phyloP scores from a whole-genome alignment of 176 grass and related monocot genomes.

The Coix lacrymajobi region DNA sequence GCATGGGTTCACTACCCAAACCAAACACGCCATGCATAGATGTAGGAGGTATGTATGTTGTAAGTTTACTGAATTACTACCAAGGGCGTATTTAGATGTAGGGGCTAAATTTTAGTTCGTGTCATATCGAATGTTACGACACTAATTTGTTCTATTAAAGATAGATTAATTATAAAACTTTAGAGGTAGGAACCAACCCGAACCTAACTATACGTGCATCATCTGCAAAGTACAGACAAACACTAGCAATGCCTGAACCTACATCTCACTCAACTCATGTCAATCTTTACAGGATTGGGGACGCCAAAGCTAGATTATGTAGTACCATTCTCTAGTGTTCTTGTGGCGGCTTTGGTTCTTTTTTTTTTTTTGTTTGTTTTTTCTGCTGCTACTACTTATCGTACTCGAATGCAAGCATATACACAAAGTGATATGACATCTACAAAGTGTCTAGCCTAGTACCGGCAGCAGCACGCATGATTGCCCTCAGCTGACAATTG shows the following conservation, averaged over 20 bases:
- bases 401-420: conserved; percentile 10
- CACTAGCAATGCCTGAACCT: neutral
- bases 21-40: too few relatives aligned
- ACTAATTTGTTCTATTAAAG: too few relatives aligned
- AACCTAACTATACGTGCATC: neutral
- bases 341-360: conserved; percentile 27
- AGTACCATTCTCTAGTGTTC: conserved; percentile 36
- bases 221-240: conserved; percentile 9
- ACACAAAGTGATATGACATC: conserved; percentile 26
- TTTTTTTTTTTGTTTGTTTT: neutral
- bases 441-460: conserved; percentile 18
- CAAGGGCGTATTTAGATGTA: too few relatives aligned
- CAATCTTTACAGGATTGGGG: conserved; percentile 12
- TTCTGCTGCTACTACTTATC: neutral
- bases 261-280: conserved; percentile 20
- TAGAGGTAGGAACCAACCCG: too few relatives aligned
- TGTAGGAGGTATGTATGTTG: too few relatives aligned
- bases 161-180: too few relatives aligned
- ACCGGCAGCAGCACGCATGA: conserved; percentile 24
- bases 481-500: conserved; percentile 16
- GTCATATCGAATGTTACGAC: too few relatives aligned
- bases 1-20: too few relatives aligned
- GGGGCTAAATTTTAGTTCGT: too few relatives aligned
- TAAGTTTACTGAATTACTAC: neutral
- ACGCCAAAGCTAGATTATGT: neutral